A percentile compares a stretch with the other conserved stretches of the same genome.
Evolutionary conservation across 441 rosid species (phyloP).

Genomic region (Populus hybrid): DNA sequence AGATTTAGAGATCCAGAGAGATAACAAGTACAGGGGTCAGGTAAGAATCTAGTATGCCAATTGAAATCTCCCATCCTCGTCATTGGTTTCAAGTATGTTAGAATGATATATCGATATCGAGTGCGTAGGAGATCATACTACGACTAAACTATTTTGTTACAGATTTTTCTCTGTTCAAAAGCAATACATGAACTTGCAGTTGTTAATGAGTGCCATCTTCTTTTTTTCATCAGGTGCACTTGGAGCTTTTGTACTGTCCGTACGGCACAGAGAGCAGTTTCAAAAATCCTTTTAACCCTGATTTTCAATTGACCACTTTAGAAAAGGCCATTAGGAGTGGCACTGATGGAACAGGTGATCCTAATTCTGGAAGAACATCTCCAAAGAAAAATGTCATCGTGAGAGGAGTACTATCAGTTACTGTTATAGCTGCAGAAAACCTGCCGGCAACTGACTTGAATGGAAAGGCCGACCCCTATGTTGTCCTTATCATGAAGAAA

Average conservation of each 20-base stretch:
- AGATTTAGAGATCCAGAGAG: conserved; percentile 94
- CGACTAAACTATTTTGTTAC: neutral
- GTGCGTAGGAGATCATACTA: neutral
- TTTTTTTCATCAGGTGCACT: conserved; percentile 52
- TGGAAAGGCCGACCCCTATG: conserved; percentile 97
- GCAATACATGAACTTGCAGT: neutral
- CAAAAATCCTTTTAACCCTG: conserved; percentile 51
- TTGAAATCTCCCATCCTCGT: neutral
- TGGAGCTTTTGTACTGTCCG: conserved; percentile 83
- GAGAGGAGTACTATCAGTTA: conserved; percentile 84
- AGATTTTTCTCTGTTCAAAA: neutral
- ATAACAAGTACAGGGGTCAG: conserved; percentile 88
- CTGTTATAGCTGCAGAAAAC: conserved; percentile 84
- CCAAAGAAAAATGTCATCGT: conserved; percentile 65
- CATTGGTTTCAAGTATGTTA: neutral
- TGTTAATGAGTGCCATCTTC: neutral
- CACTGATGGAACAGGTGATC: conserved; percentile 27
- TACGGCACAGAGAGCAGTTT: conserved; percentile 56
- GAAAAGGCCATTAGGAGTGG: conserved; percentile 63
- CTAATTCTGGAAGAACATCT: conserved; percentile 35
- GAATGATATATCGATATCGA: neutral
- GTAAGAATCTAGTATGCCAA: conserved; percentile 31
- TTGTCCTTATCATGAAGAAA: conserved; percentile 83
- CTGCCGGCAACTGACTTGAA: conserved; percentile 75
- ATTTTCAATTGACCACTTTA: conserved; percentile 59